Base-by-base conservation (phyloP, 169 alveolate genomes). In the Babesia bigemina region DNA sequence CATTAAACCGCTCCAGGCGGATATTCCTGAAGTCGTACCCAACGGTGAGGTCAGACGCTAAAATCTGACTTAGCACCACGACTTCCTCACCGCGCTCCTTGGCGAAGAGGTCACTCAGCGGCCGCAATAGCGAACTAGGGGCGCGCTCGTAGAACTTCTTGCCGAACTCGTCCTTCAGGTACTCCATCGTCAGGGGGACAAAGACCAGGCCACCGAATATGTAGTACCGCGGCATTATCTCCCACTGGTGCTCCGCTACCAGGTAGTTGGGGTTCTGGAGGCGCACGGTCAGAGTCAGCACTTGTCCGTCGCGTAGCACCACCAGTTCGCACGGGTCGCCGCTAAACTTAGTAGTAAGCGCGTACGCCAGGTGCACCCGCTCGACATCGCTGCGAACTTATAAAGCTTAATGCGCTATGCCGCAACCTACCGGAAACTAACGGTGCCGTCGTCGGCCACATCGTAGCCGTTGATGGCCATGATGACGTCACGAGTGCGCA, bases 231-330 rank as follows among this genome's bases (percentile, higher is more conserved):
- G 94, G 93, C 84, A 72, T 52, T 45, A 58, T 60, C 49, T 92
- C 96, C 96, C 96, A 91, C 69, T 89, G 93, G 63, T 92, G 96
- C 67, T 89, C 91, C 14, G 95, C 91, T 0, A 92, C 87, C 48
- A 92, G 65, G 45, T 74, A 90, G 55, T 71, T 79, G 50, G 93
- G 87, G n/a, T 48, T 66, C 58, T 62, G 66, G 13, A 92, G 86
- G 29, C 74, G 82, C 13, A 87, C 92, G 49, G 59, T 22, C 26
- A 86, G 66, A 12, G 78, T 76, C 53, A 56, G 59, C 26, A 90
- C 84, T 29, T 73, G 56, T 22, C 73, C 70, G 50, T 90, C 52
- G 33, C 94, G 44, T 26, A 90, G 84, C 24, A 90, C 72, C 1
- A 79, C 72, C 53, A 85, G 57, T 24, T 72, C 76, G 39, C 85